phyloP scores from a whole-genome alignment of 306 rosid genomes.

The Pyrus betulifolia region DNA sequence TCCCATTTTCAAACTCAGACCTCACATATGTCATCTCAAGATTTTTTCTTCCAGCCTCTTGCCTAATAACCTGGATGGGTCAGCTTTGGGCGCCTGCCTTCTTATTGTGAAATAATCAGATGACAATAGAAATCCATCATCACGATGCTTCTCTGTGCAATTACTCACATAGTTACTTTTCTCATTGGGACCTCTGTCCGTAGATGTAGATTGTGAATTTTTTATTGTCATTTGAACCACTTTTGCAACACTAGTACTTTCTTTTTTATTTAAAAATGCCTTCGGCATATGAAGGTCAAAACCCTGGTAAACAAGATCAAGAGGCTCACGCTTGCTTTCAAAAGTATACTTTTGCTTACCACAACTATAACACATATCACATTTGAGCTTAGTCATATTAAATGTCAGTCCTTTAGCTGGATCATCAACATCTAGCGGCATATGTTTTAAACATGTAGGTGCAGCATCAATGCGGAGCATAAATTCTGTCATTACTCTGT shows the following conservation, averaged over 20 bases:
- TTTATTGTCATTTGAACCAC: conserved; percentile 70
- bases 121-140: too few relatives aligned
- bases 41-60: conserved; percentile 92
- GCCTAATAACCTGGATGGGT: conserved; percentile 85
- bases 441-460: conserved; percentile 68
- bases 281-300: conserved; percentile 82
- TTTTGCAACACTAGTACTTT: conserved; percentile 60
- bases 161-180: too few relatives aligned
- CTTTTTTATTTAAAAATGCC: conserved; percentile 60
- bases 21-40: conserved; percentile 73
- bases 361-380: conserved; percentile 74
- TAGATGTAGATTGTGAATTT: conserved; percentile 53
- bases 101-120: too few relatives aligned
- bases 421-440: conserved; percentile 92
- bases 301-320: conserved; percentile 94
- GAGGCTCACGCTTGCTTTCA: conserved; percentile 81
- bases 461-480: conserved; percentile 85
- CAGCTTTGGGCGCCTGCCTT: conserved; percentile 91
- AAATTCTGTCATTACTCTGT: conserved; percentile 97
- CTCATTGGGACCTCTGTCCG: conserved; percentile 53
- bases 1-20: conserved; percentile 83
- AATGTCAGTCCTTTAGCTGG: conserved; percentile 95
- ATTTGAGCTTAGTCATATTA: conserved; percentile 68
- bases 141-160: too few relatives aligned
- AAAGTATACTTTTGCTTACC: conserved; percentile 90